These are phyloP conservation scores for Apiospora aurea DNA, from an alignment of 2,329 filamentous ascomycete species.

Conservation along the genomic window DNA sequence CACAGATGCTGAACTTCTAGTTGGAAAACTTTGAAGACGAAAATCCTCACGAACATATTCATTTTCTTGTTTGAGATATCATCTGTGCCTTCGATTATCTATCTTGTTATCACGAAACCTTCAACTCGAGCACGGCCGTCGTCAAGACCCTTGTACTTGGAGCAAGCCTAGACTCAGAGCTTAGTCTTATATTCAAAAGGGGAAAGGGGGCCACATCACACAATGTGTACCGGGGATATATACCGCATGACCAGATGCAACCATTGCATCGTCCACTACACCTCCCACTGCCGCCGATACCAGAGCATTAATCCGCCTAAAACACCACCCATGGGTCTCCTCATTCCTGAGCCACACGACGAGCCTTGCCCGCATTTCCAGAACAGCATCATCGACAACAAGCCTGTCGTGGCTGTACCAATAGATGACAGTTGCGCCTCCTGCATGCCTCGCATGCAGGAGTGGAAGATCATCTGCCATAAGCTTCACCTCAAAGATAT, in stretches of 20 bases:
- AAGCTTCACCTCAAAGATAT: background rate
- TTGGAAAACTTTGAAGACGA: background rate
- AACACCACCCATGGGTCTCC: background rate
- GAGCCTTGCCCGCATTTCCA: background rate
- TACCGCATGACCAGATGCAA: background rate
- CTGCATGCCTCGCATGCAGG: background rate
- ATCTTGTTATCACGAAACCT: background rate
- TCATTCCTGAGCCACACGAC: background rate
- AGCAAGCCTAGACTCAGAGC: background rate
- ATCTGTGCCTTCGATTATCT: background rate
- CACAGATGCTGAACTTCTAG: background rate
- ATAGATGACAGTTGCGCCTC: constrained; percentile 2
- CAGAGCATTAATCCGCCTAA: background rate
- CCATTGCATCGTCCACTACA: background rate
- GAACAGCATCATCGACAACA: background rate
- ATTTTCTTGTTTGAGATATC: background rate
- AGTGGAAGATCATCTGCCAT: background rate
- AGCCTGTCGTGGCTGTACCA: no score
- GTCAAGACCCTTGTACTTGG: background rate
- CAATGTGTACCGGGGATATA: constrained; percentile 4
- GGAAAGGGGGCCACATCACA: background rate
- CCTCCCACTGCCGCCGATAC: constrained; percentile 13
- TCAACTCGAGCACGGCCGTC: no score
- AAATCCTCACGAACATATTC: background rate
- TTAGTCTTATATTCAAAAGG: background rate